Base-by-base conservation (phyloP, 148 eudicot species). In the Cornus controversa region DNA sequence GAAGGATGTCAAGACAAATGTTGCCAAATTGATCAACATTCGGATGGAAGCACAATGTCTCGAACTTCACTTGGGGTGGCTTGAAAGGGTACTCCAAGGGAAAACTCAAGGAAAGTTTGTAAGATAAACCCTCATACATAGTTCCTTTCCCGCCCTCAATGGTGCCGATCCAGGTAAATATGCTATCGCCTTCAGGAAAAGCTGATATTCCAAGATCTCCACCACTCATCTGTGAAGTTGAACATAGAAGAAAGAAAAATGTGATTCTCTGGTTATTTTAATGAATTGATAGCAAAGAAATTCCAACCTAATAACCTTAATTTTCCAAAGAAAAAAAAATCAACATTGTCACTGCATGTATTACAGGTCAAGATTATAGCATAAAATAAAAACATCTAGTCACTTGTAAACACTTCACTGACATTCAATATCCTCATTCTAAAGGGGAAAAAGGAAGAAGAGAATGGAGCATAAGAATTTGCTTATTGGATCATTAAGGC, bases 131-230 rank as follows among this genome's bases (percentile, higher is more conserved):
- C 78, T 88, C 91, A 22, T 86, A 90, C 77, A 78, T 36, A 42
- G 89, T 90, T 75, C 88, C 93, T 76, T 83, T 84, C 29, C 89
- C 87, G 16, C 93, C 93, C 53, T 86, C 84, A 72, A 88, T 88
- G 26, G 93, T 90, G 29, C 93, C 93, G 53, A 82, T 76, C 93
- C 91, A 87, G 7, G 78, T 71, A 74, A 90, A 84, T 29, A 88
- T 90, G 84, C 83, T 87, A 40, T 90, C 93, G 23, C 88, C 88
- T 83, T 90, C 88, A 31, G 93, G 93, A 66, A 90, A 90, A n/a
- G 93, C 93, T 28, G 93, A 90, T 50, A 90, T 84, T 80, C 89
- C 93, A 70, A 81, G 80, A 80, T 88, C 93, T 62, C 83, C 81
- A 42, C 86, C 84, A 58, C 75, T 86, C 93, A 88, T 86, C 91